phyloP scores from a whole-genome alignment of 1,284 basidiomycete genomes.

The Ganoderma lucidum region DNA sequence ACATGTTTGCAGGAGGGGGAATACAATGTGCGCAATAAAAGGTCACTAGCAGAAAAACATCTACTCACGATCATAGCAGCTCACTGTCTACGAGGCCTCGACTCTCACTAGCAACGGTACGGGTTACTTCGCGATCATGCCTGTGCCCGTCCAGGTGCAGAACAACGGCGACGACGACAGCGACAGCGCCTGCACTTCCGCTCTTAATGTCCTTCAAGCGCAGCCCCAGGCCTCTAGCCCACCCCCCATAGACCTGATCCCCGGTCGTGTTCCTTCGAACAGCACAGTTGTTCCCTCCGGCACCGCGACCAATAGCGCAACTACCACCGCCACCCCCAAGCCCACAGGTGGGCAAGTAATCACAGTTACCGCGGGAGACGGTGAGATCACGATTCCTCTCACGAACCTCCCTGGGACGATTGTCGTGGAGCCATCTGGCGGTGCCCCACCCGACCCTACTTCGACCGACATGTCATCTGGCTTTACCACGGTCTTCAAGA shows the following conservation, averaged over 20 bases:
- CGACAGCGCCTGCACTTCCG: constrained; percentile 36
- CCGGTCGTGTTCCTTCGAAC: not conserved
- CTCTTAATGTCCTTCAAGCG: constrained; percentile 43
- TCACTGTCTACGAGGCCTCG: constrained; percentile 58
- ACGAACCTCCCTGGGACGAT: constrained; percentile 28
- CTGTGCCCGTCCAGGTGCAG: constrained; percentile 51
- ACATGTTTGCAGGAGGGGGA: constrained; percentile 52
- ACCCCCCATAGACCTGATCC: constrained; percentile 27
- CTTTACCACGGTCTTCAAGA: constrained; percentile 30
- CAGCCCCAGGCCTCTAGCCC: constrained; percentile 47
- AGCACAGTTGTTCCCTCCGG: not conserved
- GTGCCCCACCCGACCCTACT: constrained; percentile 22
- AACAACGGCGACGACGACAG: constrained; percentile 44
- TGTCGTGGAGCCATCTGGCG: constrained; percentile 31
- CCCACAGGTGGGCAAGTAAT: constrained; percentile 19
- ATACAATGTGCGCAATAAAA: constrained; percentile 55
- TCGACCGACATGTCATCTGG: constrained; percentile 14
- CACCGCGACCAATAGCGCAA: constrained; percentile 4
- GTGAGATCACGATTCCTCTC: constrained; percentile 25
- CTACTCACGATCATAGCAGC: constrained; percentile 39
- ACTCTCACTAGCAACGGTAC: constrained; percentile 43
- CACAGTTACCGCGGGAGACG: constrained; percentile 28
- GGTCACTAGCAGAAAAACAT: not conserved
- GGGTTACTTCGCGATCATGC: constrained; percentile 52
- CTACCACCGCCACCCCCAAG: constrained; percentile 5